phyloP scores from a whole-genome alignment of 345 rosid species.

The Gossypium longicalyx region DNA sequence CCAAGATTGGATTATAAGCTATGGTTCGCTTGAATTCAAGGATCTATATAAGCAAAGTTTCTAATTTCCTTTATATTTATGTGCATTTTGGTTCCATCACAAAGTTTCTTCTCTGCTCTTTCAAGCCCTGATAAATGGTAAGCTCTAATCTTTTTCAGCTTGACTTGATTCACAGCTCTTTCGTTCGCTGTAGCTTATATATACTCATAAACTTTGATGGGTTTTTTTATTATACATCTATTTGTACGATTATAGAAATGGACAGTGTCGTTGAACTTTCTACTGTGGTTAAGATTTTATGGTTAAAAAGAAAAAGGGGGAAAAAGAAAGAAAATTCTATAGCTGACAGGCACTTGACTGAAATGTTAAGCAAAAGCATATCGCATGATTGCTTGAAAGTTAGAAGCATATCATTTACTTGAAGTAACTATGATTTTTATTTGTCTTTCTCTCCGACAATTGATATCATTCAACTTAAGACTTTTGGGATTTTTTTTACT shows the following conservation, averaged over 20 bases:
- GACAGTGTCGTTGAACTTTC: background rate
- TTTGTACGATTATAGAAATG: background rate
- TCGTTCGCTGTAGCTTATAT: background rate
- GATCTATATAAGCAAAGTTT: background rate
- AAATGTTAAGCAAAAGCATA: background rate
- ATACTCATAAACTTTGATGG: background rate
- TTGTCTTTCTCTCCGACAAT: conserved; percentile 11
- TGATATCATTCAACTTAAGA: conserved; percentile 20
- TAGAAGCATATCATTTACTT: background rate
- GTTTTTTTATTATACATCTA: background rate
- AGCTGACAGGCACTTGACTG: background rate
- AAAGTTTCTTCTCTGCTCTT: background rate
- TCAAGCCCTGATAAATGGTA: background rate
- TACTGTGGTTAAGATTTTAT: background rate
- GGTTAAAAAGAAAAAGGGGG: background rate
- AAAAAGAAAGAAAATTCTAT: background rate
- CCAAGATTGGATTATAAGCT: background rate
- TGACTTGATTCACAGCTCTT: background rate
- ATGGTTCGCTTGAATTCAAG: background rate
- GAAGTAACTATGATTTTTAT: conserved; percentile 12
- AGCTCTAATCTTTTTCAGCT: background rate
- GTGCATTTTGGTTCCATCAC: background rate
- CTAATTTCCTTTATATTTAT: background rate
- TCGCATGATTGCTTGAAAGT: background rate
- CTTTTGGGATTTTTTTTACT: conserved; percentile 4